A percentile compares a stretch with the other conserved stretches of the same genome.
Conservation (phyloP, 441 rosid species). For the Gossypium aridum region DNA sequence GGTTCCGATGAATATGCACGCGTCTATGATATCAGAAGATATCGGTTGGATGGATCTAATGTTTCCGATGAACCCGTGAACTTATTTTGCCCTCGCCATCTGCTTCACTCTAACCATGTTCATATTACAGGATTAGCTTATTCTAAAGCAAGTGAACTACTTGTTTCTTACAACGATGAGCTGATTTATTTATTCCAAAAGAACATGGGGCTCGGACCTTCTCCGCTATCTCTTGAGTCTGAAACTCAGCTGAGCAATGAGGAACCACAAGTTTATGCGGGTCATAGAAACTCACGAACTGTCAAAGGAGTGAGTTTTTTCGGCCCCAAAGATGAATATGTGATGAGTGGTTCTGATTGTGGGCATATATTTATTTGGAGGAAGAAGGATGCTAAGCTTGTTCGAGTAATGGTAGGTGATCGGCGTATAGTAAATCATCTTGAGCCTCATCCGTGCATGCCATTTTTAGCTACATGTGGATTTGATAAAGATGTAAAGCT, state of each 20-base stretch:
- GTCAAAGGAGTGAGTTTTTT: constrained; percentile 76
- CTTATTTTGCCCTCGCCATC: constrained; percentile 49
- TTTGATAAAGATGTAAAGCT: constrained; percentile 58
- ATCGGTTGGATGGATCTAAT: constrained; percentile 32
- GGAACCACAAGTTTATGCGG: constrained; percentile 48
- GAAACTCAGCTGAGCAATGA: constrained; percentile 29
- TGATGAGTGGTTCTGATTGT: constrained; percentile 72
- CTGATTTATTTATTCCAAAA: constrained; percentile 51
- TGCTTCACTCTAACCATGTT: constrained; percentile 31
- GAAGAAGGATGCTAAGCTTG: constrained; percentile 55
- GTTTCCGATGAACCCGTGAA: constrained; percentile 38
- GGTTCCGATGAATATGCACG: constrained; percentile 64
- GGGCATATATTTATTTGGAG: constrained; percentile 73
- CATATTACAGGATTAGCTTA: constrained; percentile 66
- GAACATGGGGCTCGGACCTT: constrained; percentile 51
- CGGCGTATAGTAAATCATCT: constrained; percentile 55
- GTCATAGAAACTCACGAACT: constrained; percentile 61
- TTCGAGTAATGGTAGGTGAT: constrained; percentile 58
- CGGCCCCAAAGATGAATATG: constrained; percentile 69
- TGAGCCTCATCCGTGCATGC: constrained; percentile 57
- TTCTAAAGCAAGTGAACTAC: constrained; percentile 51
- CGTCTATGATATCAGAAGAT: constrained; percentile 50
- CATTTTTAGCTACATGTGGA: constrained; percentile 59
- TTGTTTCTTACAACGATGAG: constrained; percentile 68
- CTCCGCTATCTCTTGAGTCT: constrained; percentile 27